Evolutionary conservation across 2,329 filamentous ascomycete species (phyloP), one percentile per base, ranked within the genome.

Genomic region (Ophiocordyceps robertsii): DNA sequence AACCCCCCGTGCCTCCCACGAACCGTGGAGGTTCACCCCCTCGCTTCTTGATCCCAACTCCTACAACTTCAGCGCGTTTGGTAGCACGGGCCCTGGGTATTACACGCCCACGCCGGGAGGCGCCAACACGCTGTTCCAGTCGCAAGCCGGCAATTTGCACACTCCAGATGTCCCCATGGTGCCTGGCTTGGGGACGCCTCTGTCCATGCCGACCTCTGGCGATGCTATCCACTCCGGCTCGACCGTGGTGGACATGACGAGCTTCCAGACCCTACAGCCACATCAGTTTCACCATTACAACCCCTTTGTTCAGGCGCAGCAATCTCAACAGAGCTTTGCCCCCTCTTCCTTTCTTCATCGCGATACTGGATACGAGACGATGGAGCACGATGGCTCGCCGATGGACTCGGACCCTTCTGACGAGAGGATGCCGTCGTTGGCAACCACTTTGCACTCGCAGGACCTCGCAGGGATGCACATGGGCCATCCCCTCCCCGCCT

Each of bases 71-170:
- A 73, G 78, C 46, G 72, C 73, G 43, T 90, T 94, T 56, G 79
- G 82, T 49, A 86, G 84, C 61, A 84, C 89, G 49, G 76, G 82
- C 38, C 76, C 84, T 14, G 84, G 82, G 13, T 92, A 92, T 62
- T 95, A 94, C 63, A 89, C 87, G 8, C 85, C 89, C 2, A 93
- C 86, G 1, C 84, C 87, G 2, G 85, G 84, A 48, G 84, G 83
- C 38, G 82, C 80, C 48, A 86, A 83, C 56, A 83, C 84, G 16
- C 64, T 90, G 49, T 93, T 88, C 56, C 86, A 93, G 57, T 77
- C 74, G 41, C 85, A 89, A 60, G 84, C 86, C 32, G 84, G 86
- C 40, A 88, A 95, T 61, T 70, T 95, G 43, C 87, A 94, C 60
- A 93, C 88, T 2, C 87, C 88, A 4, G 80, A 75, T 29, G 69